Base-by-base conservation (phyloP, 495 filamentous ascomycete genomes). In the Baudoinia panamericana region DNA sequence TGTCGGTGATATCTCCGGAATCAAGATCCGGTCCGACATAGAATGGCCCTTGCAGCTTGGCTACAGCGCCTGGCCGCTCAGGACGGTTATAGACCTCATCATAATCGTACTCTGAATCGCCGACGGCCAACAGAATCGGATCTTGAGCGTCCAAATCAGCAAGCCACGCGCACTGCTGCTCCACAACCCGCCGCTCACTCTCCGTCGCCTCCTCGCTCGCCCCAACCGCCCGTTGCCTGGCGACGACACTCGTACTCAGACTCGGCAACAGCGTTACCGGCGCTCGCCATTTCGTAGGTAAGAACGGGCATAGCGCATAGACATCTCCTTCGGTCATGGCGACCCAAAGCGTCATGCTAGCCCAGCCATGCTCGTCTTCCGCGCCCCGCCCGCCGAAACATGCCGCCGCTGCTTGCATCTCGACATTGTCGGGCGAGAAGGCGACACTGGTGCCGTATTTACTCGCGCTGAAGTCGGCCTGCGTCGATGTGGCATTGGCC, bases 301-400 rank as follows among this genome's bases (percentile, higher is more conserved):
- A 61, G 4, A 93, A 68, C 8, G 86, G 86, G 56, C 86, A 93
- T n/a, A 94, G 62, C 6, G 84, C 82, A 50, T 94, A 93, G 6
- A 93, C 70, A 51, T 92, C 85, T 4, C 86, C 86, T 19, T 81
- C 79, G 24, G 66, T 69, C 84, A 93, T 94, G 12, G 82, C 84
- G 30, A 93, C 62, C 84, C 84, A 94, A 13, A 94, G 63, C 2
- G 86, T 92, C 84, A 90, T 93, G 11, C 82, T 68, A 5, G 82
- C 78, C 86, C 86, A 94, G 21, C 78, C 78, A 51, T 82, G 74
- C 36, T 86, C 82, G 21, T 61, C 67, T 25, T 65, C 64, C 19
- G 54, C 61, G 21, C 76, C 78, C 38, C 63, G 75, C 15, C 76
- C 76, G 0, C 78, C 80, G 60, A 94, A 93, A 52, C 76, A 82